These are phyloP conservation scores for Neurospora terricola DNA, from an alignment of 495 filamentous ascomycete species.

Conservation along the genomic window DNA sequence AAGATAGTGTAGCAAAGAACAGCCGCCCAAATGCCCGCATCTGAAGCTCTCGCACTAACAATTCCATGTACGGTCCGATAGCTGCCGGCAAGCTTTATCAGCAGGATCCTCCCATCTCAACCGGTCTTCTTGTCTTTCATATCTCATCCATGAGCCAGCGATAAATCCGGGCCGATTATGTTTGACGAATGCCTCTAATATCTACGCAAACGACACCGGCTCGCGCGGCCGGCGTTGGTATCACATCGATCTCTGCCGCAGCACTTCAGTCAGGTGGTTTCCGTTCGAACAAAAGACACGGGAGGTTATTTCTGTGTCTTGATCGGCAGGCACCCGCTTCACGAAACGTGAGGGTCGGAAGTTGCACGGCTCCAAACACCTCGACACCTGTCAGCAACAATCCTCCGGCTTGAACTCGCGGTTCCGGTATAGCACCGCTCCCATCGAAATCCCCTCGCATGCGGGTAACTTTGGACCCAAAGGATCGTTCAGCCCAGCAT, in stretches of 20 bases:
- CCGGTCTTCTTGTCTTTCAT: background rate
- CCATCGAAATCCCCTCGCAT: background rate
- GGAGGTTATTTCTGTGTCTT: background rate
- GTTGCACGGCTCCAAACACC: background rate
- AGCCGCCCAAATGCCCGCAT: background rate
- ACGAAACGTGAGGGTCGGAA: background rate
- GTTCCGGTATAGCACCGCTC: background rate
- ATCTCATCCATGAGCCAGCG: background rate
- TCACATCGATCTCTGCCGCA: background rate
- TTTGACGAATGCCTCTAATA: background rate
- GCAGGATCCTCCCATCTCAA: background rate
- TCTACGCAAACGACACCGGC: background rate
- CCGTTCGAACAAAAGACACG: background rate
- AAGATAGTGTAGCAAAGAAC: background rate
- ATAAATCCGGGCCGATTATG: background rate
- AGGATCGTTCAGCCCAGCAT: background rate
- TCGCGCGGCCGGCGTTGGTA: background rate
- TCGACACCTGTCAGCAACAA: background rate
- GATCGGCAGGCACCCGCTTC: background rate
- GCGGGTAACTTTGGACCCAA: background rate
- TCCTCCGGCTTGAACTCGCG: background rate
- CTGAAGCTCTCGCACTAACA: background rate
- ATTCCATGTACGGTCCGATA: background rate
- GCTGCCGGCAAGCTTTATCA: background rate
- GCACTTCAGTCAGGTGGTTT: background rate